phyloP scores from a whole-genome alignment of 2,329 filamentous ascomycete genomes.

The Xylariaceae sp. region DNA sequence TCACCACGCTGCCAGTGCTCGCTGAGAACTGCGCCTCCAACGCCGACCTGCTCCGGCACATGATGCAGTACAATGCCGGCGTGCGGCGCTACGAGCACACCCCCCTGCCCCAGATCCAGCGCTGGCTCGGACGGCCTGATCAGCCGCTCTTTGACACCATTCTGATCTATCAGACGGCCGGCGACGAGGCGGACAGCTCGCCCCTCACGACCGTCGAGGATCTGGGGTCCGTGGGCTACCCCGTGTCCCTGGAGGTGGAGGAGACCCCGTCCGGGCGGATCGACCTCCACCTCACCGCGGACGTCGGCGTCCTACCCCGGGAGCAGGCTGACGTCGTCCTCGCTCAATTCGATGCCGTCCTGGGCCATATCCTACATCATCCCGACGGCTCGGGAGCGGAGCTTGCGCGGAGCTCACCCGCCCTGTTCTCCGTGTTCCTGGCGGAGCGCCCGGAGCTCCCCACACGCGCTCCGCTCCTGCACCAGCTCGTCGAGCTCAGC shows the following conservation, averaged over 20 bases:
- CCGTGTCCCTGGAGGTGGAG: conserved; percentile 73
- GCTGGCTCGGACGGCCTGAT: conserved; percentile 58
- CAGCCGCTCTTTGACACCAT: conserved; percentile 74
- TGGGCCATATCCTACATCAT: conserved; percentile 51
- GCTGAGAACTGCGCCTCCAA: conserved; percentile 49
- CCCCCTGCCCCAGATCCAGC: conserved; percentile 64
- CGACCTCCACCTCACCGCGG: conserved; percentile 58
- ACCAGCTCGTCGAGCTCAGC: conserved; percentile 68
- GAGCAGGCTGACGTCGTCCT: conserved; percentile 63
- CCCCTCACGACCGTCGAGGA: conserved; percentile 60
- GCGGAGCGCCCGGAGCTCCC: conserved; percentile 50
- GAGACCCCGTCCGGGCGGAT: conserved; percentile 41
- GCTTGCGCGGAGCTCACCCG: conserved; percentile 23
- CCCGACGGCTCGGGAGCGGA: conserved; percentile 34
- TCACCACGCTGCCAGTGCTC: conserved; percentile 71
- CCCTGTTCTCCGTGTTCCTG: conserved; percentile 58
- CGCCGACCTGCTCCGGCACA: conserved; percentile 46
- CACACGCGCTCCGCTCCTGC: conserved; percentile 54
- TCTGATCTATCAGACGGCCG: conserved; percentile 69
- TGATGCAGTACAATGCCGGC: conserved; percentile 58
- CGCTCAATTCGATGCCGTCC: conserved; percentile 60
- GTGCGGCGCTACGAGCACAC: conserved; percentile 65
- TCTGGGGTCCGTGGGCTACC: conserved; percentile 65
- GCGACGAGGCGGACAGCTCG: conserved; percentile 13
- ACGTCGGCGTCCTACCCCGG: conserved; percentile 54